A percentile compares a stretch with the other conserved stretches of the same genome.
phyloP scores from a whole-genome alignment of 768 basidiomycete genomes.

The Kwoniella europaea region DNA sequence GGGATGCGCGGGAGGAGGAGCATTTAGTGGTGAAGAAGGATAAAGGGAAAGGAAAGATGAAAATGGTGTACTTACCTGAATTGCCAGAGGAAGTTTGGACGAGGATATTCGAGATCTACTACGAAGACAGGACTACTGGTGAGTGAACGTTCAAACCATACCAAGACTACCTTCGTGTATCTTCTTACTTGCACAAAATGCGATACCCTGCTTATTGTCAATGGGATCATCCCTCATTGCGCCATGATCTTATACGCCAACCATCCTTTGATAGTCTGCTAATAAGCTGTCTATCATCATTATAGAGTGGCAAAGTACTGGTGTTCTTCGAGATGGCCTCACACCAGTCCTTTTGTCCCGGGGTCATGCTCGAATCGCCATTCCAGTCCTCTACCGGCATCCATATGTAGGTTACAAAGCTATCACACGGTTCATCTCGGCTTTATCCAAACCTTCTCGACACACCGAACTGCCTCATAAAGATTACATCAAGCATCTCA shows the following conservation, averaged over 20 bases:
- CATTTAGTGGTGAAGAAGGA: not conserved
- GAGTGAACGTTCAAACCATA: constrained; percentile 7
- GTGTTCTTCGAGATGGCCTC: not conserved
- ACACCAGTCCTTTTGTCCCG: constrained; percentile 27
- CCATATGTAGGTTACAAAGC: constrained; percentile 21
- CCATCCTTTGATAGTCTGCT: constrained; percentile 1
- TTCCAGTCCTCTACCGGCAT: constrained; percentile 28
- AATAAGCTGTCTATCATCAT: not conserved
- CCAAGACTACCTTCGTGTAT: not conserved
- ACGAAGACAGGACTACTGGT: constrained; percentile 33
- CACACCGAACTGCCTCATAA: constrained; percentile 22
- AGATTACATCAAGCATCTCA: constrained; percentile 23
- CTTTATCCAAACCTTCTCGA: not conserved
- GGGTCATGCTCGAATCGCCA: constrained; percentile 15
- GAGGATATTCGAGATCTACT: constrained; percentile 42
- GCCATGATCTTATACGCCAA: too few species aligned
- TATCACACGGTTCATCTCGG: constrained; percentile 6
- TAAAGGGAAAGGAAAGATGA: constrained; percentile 46
- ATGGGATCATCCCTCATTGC: not conserved
- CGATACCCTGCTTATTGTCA: not conserved
- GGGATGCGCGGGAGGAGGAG: not conserved
- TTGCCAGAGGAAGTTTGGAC: constrained; percentile 48
- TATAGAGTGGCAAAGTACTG: constrained; percentile 25
- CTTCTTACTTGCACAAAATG: too few species aligned
- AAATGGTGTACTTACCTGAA: constrained; percentile 30